Evolutionary conservation across 2,329 filamentous ascomycete species (phyloP), one percentile per base, ranked within the genome.

Genomic region (Penicillium hesseltinei): DNA sequence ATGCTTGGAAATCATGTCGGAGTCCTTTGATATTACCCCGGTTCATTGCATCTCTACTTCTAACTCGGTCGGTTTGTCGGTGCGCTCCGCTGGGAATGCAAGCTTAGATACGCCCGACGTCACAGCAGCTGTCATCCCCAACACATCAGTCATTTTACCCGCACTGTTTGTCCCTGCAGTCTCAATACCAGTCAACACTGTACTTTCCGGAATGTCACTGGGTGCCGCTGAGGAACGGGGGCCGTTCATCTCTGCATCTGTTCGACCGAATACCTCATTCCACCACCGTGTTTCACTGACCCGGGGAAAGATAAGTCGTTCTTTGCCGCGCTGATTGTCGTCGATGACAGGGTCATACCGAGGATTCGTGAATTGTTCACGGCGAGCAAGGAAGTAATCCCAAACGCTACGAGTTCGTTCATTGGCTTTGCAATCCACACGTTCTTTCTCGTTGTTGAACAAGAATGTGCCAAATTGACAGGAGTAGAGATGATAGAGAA

Each of bases 381-480:
- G 87, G 11, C 92, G 85, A 43, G 89, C 86, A 8, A 97, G 78
- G 74, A 99, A 97, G 72, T 97, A 97, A 65, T 94, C 89, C 94
- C 94, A 99, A 1, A 97, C 94, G 23, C 91, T 96, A 4, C 89
- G 83, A 4, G 92, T 96, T 53, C 85, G 82, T 66, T 92, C 87
- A 39, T 81, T 79, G 1, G 90, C 86, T 29, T 80, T 82, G 23
- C 85, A 83, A 43, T 94, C 89, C 17, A 85, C 79, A 4, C 94
- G 87, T 68, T 96, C 90, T 69, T 92, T 94, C 73, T 99, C 94
- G 55, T 86, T 95, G 76, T 99, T 97, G 75, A 90, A 96, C 5
- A 99, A 81, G 72, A 99, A 99, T 0, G 93, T 97, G 45, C 94
- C 94, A 62, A 97, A 99, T 72, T 99, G 94, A 64, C 92, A 96